These are phyloP conservation scores for Neocallimastix lanati DNA, from an alignment of 192 early-diverging fungal genomes.

Conservation along the genomic window DNA sequence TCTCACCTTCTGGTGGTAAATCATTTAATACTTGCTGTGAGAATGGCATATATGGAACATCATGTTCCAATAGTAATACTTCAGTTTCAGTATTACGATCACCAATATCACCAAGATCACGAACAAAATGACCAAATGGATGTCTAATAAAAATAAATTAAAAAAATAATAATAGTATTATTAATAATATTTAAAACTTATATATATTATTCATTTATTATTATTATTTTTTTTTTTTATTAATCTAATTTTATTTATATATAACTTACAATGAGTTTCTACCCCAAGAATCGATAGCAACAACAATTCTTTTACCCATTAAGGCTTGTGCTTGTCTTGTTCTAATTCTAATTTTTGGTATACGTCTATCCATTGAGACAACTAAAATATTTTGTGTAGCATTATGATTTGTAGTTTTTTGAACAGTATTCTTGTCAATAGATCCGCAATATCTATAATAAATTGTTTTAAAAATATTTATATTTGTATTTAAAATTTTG, in stretches of 20 bases:
- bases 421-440: not conserved
- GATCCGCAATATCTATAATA: not conserved
- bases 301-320: slow-evolving; percentile 73
- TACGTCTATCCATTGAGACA: slow-evolving; percentile 75
- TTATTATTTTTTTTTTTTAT: no score
- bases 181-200: no score
- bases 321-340: slow-evolving; percentile 71
- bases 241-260: no score
- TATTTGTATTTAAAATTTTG: no score
- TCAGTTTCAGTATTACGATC: slow-evolving; percentile 90
- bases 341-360: slow-evolving; percentile 83
- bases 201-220: no score
- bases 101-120: slow-evolving; percentile 76
- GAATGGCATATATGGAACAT: slow-evolving; percentile 88
- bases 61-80: slow-evolving; percentile 87
- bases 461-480: no score
- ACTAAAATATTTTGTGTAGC: slow-evolving; percentile 59
- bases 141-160: slow-evolving; percentile 10
- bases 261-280: slow-evolving; percentile 39
- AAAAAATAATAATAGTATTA: no score
- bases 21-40: slow-evolving; percentile 63
- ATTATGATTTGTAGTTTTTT: slow-evolving; percentile 9
- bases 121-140: slow-evolving; percentile 85
- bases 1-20: slow-evolving; percentile 72
- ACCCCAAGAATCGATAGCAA: slow-evolving; percentile 80